These are phyloP conservation scores for Diutina sp. DNA, from an alignment of 1,139 yeast species.

Conservation along the genomic window DNA sequence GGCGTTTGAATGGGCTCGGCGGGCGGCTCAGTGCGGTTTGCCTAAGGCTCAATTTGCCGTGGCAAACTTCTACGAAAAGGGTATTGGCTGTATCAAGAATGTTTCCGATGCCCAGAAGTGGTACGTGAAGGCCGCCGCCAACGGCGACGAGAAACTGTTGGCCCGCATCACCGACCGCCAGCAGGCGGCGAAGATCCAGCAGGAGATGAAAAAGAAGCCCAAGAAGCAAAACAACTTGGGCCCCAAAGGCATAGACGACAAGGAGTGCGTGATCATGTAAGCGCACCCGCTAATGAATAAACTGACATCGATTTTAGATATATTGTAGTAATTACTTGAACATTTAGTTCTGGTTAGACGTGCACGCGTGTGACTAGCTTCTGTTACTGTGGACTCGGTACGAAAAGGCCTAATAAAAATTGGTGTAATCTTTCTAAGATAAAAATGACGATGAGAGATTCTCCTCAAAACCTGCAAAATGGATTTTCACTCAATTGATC, in stretches of 20 bases:
- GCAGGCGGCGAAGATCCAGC: constrained; percentile 17
- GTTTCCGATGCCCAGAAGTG: constrained; percentile 50
- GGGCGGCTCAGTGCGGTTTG: constrained; percentile 65
- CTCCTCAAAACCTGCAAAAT: no score
- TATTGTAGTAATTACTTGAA: no score
- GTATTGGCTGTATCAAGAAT: constrained; percentile 70
- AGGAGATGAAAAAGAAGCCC: constrained; percentile 15
- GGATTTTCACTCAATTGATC: no score
- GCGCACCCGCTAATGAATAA: no score
- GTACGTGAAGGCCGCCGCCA: constrained; percentile 65
- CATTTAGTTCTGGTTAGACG: no score
- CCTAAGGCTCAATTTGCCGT: constrained; percentile 82
- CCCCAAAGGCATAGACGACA: constrained; percentile 17
- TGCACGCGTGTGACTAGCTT: no score
- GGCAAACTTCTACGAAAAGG: constrained; percentile 77
- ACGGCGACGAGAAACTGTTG: constrained; percentile 58
- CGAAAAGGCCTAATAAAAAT: no score
- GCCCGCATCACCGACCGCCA: constrained; percentile 22
- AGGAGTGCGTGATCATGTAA: constrained; percentile 27
- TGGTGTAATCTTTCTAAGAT: no score
- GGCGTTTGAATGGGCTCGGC: constrained; percentile 89
- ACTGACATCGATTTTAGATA: no score
- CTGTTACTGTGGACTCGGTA: no score
- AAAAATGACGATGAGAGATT: no score
- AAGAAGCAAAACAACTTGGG: constrained; percentile 4